A percentile compares a stretch with the other conserved stretches of the same genome.
Conservation (phyloP, 768 basidiomycete species). For the Strobilomyces confusus region DNA sequence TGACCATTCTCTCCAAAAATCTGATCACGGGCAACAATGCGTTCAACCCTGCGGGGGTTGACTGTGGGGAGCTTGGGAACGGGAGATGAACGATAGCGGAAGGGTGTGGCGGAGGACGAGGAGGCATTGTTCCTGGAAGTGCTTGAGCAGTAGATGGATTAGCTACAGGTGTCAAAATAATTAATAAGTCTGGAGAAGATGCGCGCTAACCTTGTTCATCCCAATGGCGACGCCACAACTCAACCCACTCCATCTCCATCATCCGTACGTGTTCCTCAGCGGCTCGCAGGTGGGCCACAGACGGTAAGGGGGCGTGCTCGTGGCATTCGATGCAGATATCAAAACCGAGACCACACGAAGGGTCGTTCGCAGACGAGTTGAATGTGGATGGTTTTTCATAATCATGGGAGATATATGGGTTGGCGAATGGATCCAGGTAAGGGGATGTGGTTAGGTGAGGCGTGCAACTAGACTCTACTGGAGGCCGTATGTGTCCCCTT, state of each 20-base stretch:
- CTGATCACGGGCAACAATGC: constrained; percentile 59
- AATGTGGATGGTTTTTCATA: constrained; percentile 32
- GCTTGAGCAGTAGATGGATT: background rate
- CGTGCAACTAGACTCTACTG: background rate
- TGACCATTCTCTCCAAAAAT: constrained; percentile 65
- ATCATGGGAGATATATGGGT: constrained; percentile 13
- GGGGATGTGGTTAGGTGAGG: constrained; percentile 1
- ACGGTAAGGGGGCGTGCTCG: constrained; percentile 73
- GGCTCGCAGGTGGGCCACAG: constrained; percentile 57
- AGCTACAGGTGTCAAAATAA: constrained; percentile 4
- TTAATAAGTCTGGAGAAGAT: background rate
- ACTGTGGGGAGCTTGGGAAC: constrained; percentile 66
- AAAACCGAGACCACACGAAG: constrained; percentile 58
- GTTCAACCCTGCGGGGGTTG: constrained; percentile 49
- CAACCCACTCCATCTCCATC: constrained; percentile 66
- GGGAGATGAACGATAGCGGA: constrained; percentile 69
- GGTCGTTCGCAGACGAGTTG: constrained; percentile 37
- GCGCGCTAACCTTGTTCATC: constrained; percentile 13
- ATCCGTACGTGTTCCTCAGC: constrained; percentile 71
- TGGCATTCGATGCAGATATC: constrained; percentile 89
- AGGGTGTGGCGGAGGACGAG: constrained; percentile 68
- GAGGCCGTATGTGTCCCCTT: constrained; percentile 1
- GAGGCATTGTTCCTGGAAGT: constrained; percentile 33
- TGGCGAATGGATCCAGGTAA: constrained; percentile 16
- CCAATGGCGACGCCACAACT: constrained; percentile 32